Base-by-base conservation (phyloP, 352 stramenopile species). In the Globisporangium echinulatum region DNA sequence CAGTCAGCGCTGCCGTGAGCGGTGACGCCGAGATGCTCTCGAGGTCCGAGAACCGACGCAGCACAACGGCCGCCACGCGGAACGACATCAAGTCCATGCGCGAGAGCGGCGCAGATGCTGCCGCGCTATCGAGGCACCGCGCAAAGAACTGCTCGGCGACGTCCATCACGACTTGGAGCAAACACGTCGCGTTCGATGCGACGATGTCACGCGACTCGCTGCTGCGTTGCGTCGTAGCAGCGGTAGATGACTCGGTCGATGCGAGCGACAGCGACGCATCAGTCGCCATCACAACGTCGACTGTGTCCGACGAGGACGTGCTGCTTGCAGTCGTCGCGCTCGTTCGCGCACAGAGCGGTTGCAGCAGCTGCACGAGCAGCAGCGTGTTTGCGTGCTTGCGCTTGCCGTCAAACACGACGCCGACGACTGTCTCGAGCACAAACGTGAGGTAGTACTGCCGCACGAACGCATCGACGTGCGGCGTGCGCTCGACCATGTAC, bases 361-460 rank as follows among this genome's bases (percentile, higher is more conserved):
- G 81, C 44, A 90, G 63, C 17, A 93, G 59, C 62, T 92, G 72
- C 3, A 79, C 64, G 56, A 95, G 64, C 52, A 92, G 55, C 46
- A 93, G 47, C 2, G 81, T 87, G 49, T 92, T 93, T 6, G 75
- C 66, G 64, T 88, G 82, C 47, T 87, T 90, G 50, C 84, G 88
- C 67, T 88, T 91, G 42, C 68, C 70, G 25, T 92, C 83, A 51
- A 93, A 92, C 11, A 92, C 44, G 5, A 90, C 71, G 44, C 74
- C 66, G 42, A 85, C 79, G 9, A 91, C 77, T 7, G 85, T 93
- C 58, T 95, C 85, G 40, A 95, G 64, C 4, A 93, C 63, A 25
- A 90, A 95, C 11, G 78, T 76, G 3, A 92, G 58, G 48, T 89
- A 91, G 56, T 89, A 93, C 58, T 90, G 80, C 59, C 75, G 79